Conservation (phyloP, 495 filamentous ascomycete genomes). For the Penicillium chermesinum region DNA sequence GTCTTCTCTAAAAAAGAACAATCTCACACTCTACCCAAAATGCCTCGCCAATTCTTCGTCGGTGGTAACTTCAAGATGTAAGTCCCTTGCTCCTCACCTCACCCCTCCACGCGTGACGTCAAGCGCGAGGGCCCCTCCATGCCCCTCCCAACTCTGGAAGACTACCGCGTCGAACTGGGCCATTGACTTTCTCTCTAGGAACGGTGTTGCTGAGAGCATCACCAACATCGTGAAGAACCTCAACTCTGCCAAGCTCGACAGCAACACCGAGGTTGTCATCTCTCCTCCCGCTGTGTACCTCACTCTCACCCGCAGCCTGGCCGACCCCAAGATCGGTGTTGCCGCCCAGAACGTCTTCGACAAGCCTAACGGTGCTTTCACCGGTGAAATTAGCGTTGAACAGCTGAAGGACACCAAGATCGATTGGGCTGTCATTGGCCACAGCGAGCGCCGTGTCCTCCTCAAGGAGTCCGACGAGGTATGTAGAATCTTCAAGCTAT, state of each 20-base stretch:
- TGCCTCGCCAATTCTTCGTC: slow-evolving; percentile 98
- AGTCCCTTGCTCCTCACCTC: slow-evolving; percentile 24
- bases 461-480: slow-evolving; percentile 75
- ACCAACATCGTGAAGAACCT: slow-evolving; percentile 82
- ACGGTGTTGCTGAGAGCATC: slow-evolving; percentile 82
- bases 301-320: slow-evolving; percentile 70
- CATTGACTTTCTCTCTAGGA: slow-evolving; percentile 52
- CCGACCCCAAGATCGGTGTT: slow-evolving; percentile 66
- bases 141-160: slow-evolving; percentile 14
- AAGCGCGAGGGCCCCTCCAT: not conserved
- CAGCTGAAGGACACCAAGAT: slow-evolving; percentile 86
- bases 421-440: slow-evolving; percentile 84
- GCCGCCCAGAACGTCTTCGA: slow-evolving; percentile 95
- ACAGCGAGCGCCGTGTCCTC: slow-evolving; percentile 87
- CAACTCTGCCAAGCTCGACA: slow-evolving; percentile 62
- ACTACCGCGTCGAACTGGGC: slow-evolving; percentile 1
- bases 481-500: slow-evolving; percentile 15
- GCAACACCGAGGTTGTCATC: slow-evolving; percentile 74
- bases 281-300: slow-evolving; percentile 89
- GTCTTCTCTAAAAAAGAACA: not conserved
- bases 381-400: slow-evolving; percentile 86
- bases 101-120: slow-evolving; percentile 14
- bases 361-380: slow-evolving; percentile 95
- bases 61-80: slow-evolving; percentile 99
- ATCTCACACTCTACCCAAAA: slow-evolving; percentile 34